Evolutionary conservation across 306 rosid genomes (phyloP).

Genomic region (Cyamopsis tetragonoloba): DNA sequence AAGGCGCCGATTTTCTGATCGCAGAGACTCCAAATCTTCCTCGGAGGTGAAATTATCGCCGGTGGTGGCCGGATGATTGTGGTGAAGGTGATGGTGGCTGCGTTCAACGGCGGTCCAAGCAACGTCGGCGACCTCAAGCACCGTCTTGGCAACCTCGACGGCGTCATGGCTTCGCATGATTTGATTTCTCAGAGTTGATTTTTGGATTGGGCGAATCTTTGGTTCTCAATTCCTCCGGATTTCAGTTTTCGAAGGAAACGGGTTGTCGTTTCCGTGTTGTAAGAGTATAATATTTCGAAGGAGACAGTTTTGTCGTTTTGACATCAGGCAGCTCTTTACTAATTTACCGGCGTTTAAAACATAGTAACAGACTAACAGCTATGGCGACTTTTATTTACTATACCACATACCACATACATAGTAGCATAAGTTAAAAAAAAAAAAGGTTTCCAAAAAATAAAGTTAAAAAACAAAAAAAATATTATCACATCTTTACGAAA

Average conservation of each 20-base stretch:
- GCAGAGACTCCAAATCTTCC: constrained; percentile 49
- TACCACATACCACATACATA: too few relatives aligned
- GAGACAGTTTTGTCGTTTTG: neutral
- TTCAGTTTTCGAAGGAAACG: neutral
- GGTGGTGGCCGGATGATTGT: constrained; percentile 1
- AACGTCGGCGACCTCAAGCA: constrained; percentile 91
- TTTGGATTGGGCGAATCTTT: neutral
- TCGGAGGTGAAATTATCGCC: constrained; percentile 24
- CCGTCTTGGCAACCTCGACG: constrained; percentile 81
- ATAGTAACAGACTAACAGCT: too few relatives aligned
- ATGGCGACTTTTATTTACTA: too few relatives aligned
- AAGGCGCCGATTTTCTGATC: constrained; percentile 73
- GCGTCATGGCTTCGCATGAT: constrained; percentile 58
- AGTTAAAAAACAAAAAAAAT: too few relatives aligned
- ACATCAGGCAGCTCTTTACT: too few relatives aligned
- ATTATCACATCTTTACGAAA: too few relatives aligned
- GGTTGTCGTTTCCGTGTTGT: neutral
- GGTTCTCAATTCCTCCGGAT: neutral
- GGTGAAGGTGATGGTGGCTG: constrained; percentile 47
- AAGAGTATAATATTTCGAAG: neutral
- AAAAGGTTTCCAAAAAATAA: too few relatives aligned
- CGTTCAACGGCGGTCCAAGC: constrained; percentile 83
- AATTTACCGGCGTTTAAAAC: too few relatives aligned
- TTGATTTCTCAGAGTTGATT: neutral
- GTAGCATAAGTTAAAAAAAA: too few relatives aligned